A percentile compares a stretch with the other conserved stretches of the same genome.
Evolutionary conservation across 805 yeast genomes (phyloP).

Genomic region (Naumovozyma castellii): DNA sequence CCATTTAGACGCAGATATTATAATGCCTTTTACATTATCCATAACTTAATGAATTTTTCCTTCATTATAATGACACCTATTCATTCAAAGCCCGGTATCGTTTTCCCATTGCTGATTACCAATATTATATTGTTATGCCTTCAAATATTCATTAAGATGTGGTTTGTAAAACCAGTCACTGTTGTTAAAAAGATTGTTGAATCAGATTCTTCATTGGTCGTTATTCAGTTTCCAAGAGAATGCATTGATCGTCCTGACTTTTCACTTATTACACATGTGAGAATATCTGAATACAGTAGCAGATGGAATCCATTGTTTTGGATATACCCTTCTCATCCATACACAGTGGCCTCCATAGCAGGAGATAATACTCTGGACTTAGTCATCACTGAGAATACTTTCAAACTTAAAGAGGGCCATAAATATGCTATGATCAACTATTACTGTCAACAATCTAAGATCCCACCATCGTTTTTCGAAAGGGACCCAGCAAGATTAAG

Average conservation of each 20-base stretch:
- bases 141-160: slow-evolving; percentile 3
- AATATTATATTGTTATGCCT: slow-evolving; percentile 13
- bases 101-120: slow-evolving; percentile 25
- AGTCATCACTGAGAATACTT: slow-evolving; percentile 35
- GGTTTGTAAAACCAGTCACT: background rate
- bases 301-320: slow-evolving; percentile 33
- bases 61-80: slow-evolving; percentile 38
- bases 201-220: slow-evolving; percentile 15
- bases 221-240: slow-evolving; percentile 20
- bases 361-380: slow-evolving; percentile 35
- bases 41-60: slow-evolving; percentile 41
- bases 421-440: slow-evolving; percentile 35
- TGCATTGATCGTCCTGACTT: slow-evolving; percentile 14
- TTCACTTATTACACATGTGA: slow-evolving; percentile 15
- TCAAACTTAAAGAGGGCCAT: slow-evolving; percentile 26
- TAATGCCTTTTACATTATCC: slow-evolving; percentile 45
- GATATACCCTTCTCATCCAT: slow-evolving; percentile 59
- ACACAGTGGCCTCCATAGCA: slow-evolving; percentile 43
- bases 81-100: slow-evolving; percentile 68
- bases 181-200: background rate
- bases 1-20: slow-evolving; percentile 44
- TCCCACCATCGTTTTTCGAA: slow-evolving; percentile 12
- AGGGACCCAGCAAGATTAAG: slow-evolving; percentile 38
- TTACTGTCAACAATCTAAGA: slow-evolving; percentile 12
- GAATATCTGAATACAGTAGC: slow-evolving; percentile 9